These are phyloP conservation scores for Quillaja saponaria DNA, from an alignment of 306 rosid species.

Conservation along the genomic window DNA sequence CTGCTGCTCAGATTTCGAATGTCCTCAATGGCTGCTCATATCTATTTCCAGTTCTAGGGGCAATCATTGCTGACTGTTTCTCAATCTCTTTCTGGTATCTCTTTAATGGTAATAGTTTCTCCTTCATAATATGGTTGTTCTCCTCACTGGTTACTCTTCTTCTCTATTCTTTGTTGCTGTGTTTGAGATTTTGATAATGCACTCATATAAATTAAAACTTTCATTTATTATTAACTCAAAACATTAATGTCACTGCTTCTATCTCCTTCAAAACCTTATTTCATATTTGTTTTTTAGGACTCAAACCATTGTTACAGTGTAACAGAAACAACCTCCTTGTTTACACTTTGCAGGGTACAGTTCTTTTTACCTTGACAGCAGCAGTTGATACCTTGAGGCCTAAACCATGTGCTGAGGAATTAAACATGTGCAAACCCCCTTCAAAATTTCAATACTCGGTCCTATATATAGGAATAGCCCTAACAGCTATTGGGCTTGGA, in stretches of 20 bases:
- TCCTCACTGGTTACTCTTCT: too few relatives aligned
- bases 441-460: slow-evolving; percentile 27
- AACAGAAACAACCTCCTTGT: too few relatives aligned
- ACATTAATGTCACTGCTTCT: too few relatives aligned
- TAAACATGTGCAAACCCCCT: slow-evolving; percentile 35
- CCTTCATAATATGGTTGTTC: too few relatives aligned
- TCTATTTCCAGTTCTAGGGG: slow-evolving; percentile 46
- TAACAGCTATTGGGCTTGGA: slow-evolving; percentile 42
- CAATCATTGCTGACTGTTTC: slow-evolving; percentile 57
- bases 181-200: too few relatives aligned
- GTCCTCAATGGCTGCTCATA: slow-evolving; percentile 31
- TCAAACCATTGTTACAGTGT: too few relatives aligned
- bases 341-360: slow-evolving; percentile 39
- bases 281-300: too few relatives aligned
- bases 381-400: slow-evolving; percentile 35
- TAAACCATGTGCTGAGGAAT: slow-evolving; percentile 22
- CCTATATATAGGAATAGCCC: slow-evolving; percentile 29
- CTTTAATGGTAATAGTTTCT: too few relatives aligned
- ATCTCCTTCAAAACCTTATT: too few relatives aligned
- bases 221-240: too few relatives aligned
- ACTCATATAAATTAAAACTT: too few relatives aligned
- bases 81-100: slow-evolving; percentile 36
- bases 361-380: slow-evolving; percentile 40
- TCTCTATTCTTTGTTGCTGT: too few relatives aligned
- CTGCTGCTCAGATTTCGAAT: slow-evolving; percentile 47